phyloP scores from a whole-genome alignment of 139 green algal species.

The Micractinium sp. region DNA sequence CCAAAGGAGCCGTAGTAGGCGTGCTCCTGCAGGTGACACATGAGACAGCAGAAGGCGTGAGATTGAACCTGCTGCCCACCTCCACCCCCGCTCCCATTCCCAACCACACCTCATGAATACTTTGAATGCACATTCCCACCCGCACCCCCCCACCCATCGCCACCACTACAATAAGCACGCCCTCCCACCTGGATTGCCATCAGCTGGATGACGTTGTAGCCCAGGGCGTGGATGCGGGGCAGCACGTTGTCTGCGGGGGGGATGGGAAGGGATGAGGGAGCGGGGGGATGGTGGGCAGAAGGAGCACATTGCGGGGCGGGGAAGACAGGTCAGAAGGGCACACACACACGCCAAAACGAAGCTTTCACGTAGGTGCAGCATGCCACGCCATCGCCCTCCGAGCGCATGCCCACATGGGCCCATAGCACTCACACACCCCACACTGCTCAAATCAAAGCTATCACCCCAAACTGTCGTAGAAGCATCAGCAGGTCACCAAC shows the following conservation, averaged over 20 bases:
- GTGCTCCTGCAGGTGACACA: slow-evolving; percentile 53
- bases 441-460: no score
- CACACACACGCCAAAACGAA: not conserved
- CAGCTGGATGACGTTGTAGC: slow-evolving; percentile 99
- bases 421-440: slow-evolving; percentile 88
- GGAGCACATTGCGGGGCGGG: not conserved
- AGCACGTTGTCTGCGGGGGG: slow-evolving; percentile 78
- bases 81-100: no score
- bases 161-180: no score
- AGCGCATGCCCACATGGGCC: slow-evolving; percentile 96
- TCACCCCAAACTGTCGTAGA: no score
- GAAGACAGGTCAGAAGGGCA: not conserved
- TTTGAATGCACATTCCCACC: no score
- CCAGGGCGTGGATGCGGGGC: slow-evolving; percentile 89
- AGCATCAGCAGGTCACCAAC: no score
- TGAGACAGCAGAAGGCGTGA: no score
- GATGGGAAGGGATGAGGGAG: not conserved
- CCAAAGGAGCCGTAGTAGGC: slow-evolving; percentile 94
- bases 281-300: not conserved
- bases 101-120: no score
- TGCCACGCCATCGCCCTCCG: slow-evolving; percentile 73
- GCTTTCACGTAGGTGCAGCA: slow-evolving; percentile 71
- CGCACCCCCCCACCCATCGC: no score
- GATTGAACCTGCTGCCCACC: no score
- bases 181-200: slow-evolving; percentile 92